phyloP scores from a whole-genome alignment of 176 grass and related monocot species.

The Luzula sylvatica region DNA sequence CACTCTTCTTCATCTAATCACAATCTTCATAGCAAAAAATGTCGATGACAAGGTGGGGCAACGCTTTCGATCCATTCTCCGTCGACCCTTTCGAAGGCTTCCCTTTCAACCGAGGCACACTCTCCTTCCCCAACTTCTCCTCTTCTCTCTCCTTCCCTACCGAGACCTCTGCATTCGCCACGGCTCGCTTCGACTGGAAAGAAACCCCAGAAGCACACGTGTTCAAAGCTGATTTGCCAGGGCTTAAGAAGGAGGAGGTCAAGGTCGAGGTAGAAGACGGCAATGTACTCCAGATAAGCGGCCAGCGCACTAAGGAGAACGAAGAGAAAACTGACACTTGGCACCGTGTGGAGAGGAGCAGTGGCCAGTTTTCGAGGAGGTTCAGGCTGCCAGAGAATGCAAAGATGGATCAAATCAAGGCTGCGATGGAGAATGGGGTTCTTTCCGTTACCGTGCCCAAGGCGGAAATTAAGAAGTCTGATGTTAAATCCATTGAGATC shows the following conservation, averaged over 20 bases:
- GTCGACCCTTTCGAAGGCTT: conserved; percentile 9
- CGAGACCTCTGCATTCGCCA: not conserved
- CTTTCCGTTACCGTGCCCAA: conserved; percentile 11
- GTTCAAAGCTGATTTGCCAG: conserved; percentile 9
- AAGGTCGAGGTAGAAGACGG: conserved; percentile 16
- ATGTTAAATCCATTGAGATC: conserved; percentile 9
- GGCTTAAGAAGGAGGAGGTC: conserved; percentile 7
- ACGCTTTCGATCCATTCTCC: conserved; percentile 10
- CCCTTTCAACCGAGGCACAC: not conserved
- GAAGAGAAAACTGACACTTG: conserved; percentile 3
- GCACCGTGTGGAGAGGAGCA: conserved; percentile 3
- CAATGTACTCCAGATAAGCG: conserved; percentile 6
- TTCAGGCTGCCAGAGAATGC: conserved; percentile 16
- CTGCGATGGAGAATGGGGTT: conserved; percentile 9
- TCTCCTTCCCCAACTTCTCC: not conserved
- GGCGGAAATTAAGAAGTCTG: not conserved
- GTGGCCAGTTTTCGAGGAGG: conserved; percentile 7
- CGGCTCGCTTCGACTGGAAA: conserved; percentile 9
- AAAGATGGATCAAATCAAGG: conserved; percentile 9
- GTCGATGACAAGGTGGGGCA: conserved; percentile 11
- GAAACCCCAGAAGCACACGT: not conserved
- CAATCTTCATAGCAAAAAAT: not conserved
- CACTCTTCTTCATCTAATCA: too few relatives aligned
- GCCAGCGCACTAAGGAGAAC: not conserved
- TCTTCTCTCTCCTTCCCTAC: not conserved